Conservation (phyloP, 768 basidiomycete species). For the Lanmaoa rubissima region DNA sequence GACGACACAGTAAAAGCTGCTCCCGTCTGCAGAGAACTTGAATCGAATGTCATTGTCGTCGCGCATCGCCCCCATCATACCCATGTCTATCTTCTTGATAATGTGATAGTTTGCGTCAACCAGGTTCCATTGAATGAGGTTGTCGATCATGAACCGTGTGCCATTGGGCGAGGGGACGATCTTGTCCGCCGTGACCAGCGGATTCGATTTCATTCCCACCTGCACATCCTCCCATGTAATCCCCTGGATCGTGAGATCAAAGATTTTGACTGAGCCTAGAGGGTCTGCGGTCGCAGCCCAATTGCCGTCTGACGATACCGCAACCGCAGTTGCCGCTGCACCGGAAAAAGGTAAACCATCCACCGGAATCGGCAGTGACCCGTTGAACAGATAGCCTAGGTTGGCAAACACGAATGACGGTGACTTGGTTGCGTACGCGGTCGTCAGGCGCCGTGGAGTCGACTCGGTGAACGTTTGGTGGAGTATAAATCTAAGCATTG, state of each 20-base stretch:
- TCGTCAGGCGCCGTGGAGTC: neutral
- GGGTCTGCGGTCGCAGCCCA: constrained; percentile 10
- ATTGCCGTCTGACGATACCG: constrained; percentile 23
- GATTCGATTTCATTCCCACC: neutral
- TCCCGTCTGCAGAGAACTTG: constrained; percentile 14
- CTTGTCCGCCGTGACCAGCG: neutral
- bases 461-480: neutral
- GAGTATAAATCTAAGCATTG: neutral
- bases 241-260: neutral
- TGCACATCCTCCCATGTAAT: constrained; percentile 2
- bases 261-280: constrained; percentile 7
- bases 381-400: neutral
- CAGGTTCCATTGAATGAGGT: neutral
- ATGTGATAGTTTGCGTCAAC: neutral
- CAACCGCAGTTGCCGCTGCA: neutral
- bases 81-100: constrained; percentile 12
- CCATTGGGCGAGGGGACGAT: constrained; percentile 8
- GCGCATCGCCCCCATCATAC: neutral
- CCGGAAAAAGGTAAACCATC: neutral
- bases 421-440: constrained; percentile 3
- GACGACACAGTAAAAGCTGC: constrained; percentile 4
- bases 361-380: neutral
- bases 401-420: constrained; percentile 4
- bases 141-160: constrained; percentile 9
- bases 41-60: neutral